phyloP scores from a whole-genome alignment of 2,329 filamentous ascomycete species.

The Arthrobotrys iridis region DNA sequence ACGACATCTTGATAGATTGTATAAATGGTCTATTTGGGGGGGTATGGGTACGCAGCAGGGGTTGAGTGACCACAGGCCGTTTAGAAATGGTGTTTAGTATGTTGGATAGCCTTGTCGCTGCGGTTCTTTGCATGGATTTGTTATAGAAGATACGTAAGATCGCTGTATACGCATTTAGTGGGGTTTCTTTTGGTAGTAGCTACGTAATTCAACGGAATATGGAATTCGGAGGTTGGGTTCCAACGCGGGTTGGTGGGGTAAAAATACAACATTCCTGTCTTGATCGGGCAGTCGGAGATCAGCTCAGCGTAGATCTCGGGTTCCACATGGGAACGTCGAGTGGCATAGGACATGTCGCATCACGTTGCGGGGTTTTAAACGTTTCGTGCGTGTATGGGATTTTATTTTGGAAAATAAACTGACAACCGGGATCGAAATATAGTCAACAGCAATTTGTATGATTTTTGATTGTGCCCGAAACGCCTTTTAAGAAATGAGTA shows the following conservation, averaged over 20 bases:
- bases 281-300: not conserved
- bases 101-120: constrained; percentile 21
- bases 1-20: constrained; percentile 14
- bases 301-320: not conserved
- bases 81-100: constrained; percentile 29
- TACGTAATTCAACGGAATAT: not conserved
- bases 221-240: constrained; percentile 1
- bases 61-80: constrained; percentile 4
- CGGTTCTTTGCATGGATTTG: constrained; percentile 31
- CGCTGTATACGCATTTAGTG: no score
- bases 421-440: no score
- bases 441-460: no score
- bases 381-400: not conserved
- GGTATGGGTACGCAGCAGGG: not conserved
- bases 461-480: constrained; percentile 2
- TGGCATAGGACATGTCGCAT: not conserved
- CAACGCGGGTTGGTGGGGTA: constrained; percentile 13
- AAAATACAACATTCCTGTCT: constrained; percentile 12
- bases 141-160: no score
- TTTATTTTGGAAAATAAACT: no score
- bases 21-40: not conserved
- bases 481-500: not conserved
- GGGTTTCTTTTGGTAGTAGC: not conserved
- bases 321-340: not conserved
- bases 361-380: no score